Percentiles rank a stretch among this genome's conserved stretches.
These are phyloP conservation scores for Arthonia radiata DNA, from an alignment of 495 filamentous ascomycete species.

Conservation along the genomic window DNA sequence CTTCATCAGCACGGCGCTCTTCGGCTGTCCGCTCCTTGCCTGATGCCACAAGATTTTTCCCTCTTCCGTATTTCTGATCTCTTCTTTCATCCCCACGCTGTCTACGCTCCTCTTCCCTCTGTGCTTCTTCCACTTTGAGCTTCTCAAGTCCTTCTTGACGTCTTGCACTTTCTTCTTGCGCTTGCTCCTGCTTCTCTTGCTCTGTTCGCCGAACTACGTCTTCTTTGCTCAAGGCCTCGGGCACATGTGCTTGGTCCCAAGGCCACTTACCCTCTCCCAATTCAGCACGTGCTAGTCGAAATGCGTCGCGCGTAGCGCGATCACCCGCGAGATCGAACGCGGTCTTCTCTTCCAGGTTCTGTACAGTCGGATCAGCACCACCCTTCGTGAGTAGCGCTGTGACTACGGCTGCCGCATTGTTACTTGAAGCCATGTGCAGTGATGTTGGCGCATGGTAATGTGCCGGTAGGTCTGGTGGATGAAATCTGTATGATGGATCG, in stretches of 20 bases:
- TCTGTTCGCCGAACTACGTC: constrained; percentile 41
- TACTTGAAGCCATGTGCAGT: constrained; percentile 62
- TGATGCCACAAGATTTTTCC: constrained; percentile 15
- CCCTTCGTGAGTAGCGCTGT: constrained; percentile 52
- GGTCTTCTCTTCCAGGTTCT: constrained; percentile 41
- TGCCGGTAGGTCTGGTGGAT: constrained; percentile 36
- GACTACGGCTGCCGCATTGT: constrained; percentile 49
- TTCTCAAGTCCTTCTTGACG: constrained; percentile 19
- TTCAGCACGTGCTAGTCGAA: constrained; percentile 63
- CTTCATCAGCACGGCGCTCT: no score
- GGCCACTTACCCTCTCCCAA: constrained; percentile 55
- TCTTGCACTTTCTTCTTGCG: constrained; percentile 26
- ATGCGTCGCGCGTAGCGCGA: constrained; percentile 66
- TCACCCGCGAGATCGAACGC: constrained; percentile 76
- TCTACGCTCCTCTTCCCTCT: constrained; percentile 17
- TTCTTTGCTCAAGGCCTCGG: constrained; percentile 35
- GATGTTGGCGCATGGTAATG: constrained; percentile 70
- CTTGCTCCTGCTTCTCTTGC: constrained; percentile 28
- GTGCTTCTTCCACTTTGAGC: constrained; percentile 13
- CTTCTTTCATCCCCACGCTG: constrained; percentile 31
- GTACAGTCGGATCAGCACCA: constrained; percentile 42
- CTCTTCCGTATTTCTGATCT: constrained; percentile 35
- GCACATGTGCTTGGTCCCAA: constrained; percentile 54
- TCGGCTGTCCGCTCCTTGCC: constrained; percentile 21
- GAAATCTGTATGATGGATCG: constrained; percentile 42